Conservation (phyloP, 2,329 filamentous ascomycete species). For the Beauveria sp. region DNA sequence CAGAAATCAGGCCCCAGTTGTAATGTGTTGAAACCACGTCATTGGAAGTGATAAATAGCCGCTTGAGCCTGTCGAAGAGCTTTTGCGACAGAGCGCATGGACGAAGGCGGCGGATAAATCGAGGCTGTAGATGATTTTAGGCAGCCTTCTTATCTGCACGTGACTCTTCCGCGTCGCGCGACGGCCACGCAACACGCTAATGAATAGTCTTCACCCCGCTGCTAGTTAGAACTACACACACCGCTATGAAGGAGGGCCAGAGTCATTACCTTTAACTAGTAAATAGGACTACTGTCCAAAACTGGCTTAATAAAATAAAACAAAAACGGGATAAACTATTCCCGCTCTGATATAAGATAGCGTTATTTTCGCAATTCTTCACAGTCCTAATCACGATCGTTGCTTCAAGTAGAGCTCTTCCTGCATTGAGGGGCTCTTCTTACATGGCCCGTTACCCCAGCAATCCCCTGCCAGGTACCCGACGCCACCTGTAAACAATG, state of each 20-base stretch:
- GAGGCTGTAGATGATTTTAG: conserved; percentile 4
- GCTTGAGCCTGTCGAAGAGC: no score
- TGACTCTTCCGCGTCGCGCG: background rate
- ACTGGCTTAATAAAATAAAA: no score
- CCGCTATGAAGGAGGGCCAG: background rate
- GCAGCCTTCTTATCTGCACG: conserved; percentile 11
- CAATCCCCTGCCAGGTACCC: conserved; percentile 5
- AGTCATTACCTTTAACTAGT: no score
- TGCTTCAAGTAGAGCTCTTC: background rate
- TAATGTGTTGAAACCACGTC: background rate
- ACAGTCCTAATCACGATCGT: background rate
- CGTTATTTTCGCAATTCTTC: no score
- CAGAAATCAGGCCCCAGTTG: background rate
- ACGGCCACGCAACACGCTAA: background rate
- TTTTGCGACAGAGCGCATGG: no score
- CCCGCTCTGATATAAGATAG: no score
- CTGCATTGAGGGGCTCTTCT: background rate
- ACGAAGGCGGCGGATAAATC: background rate
- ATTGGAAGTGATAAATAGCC: background rate
- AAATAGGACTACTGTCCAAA: no score
- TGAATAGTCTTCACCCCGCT: background rate
- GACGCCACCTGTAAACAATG: conserved; percentile 4
- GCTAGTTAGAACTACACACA: background rate
- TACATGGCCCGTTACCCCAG: conserved; percentile 4
- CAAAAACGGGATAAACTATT: no score